phyloP scores from a whole-genome alignment of 78 protist species.

The Speleostelium caveatum region DNA sequence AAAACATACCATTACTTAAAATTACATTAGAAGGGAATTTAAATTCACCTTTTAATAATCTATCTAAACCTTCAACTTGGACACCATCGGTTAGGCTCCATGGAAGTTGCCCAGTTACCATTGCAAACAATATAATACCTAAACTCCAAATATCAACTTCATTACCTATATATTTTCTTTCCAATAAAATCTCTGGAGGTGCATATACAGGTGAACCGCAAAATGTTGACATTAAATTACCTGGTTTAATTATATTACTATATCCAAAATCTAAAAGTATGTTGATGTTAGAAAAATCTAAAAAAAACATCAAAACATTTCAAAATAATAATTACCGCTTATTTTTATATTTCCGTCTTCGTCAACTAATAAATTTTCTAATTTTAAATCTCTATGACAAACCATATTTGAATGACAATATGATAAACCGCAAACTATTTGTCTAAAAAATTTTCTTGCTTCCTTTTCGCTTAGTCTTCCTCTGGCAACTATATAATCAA shows the following conservation, averaged over 20 bases:
- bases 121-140: slow-evolving; percentile 75
- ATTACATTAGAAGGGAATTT: slow-evolving; percentile 51
- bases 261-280: slow-evolving; percentile 90
- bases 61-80: slow-evolving; percentile 75
- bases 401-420: slow-evolving; percentile 79
- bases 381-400: slow-evolving; percentile 88
- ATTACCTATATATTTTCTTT: slow-evolving; percentile 77
- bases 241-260: slow-evolving; percentile 75
- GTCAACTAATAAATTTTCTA: slow-evolving; percentile 68
- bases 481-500: slow-evolving; percentile 82
- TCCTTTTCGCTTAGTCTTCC: slow-evolving; percentile 72
- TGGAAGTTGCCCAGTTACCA: slow-evolving; percentile 85
- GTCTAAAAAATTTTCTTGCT: slow-evolving; percentile 78
- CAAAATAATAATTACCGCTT: slow-evolving; percentile 46
- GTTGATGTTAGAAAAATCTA: slow-evolving; percentile 1
- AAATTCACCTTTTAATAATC: slow-evolving; percentile 69
- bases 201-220: slow-evolving; percentile 94
- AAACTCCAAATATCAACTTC: slow-evolving; percentile 80
- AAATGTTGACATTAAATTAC: slow-evolving; percentile 80
- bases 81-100: slow-evolving; percentile 80
- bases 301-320: slow-evolving; percentile 7
- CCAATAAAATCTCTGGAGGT: slow-evolving; percentile 89
- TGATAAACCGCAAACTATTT: slow-evolving; percentile 74
- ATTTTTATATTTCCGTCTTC: slow-evolving; percentile 87
- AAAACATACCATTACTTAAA: slow-evolving; percentile 40